A percentile compares a stretch with the other conserved stretches of the same genome.
These are phyloP conservation scores for Acanthamoeba culbertsoni DNA, from an alignment of 208 protist genomes.

Conservation along the genomic window DNA sequence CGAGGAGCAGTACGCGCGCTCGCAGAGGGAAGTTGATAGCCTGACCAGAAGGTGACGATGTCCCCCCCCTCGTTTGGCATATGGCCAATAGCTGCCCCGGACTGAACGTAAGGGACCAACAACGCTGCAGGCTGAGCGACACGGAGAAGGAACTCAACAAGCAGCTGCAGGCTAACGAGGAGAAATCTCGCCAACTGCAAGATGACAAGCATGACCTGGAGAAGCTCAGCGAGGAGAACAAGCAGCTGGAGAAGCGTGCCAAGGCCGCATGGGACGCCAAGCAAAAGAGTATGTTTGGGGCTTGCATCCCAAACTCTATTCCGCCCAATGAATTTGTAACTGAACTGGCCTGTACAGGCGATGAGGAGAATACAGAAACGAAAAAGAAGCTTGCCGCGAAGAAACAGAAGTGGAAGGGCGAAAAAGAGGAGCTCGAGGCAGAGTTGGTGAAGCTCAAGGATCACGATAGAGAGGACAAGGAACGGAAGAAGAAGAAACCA, in stretches of 20 bases:
- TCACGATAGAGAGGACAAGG: neutral
- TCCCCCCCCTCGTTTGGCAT: too few relatives aligned
- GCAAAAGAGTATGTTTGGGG: neutral
- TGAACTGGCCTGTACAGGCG: neutral
- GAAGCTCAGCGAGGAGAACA: slow-evolving; percentile 14
- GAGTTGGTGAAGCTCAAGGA: slow-evolving; percentile 22
- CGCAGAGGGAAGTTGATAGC: neutral
- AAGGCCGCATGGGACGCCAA: slow-evolving; percentile 38
- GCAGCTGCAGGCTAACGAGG: neutral
- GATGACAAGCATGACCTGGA: neutral
- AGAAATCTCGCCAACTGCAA: neutral
- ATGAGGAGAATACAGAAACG: neutral
- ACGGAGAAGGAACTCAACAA: neutral
- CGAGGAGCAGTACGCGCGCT: neutral
- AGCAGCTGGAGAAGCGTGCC: slow-evolving; percentile 19
- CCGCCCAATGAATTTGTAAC: neutral
- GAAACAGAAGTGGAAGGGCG: slow-evolving; percentile 6
- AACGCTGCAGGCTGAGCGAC: neutral
- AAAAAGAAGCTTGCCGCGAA: neutral
- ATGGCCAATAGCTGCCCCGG: too few relatives aligned
- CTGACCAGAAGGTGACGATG: too few relatives aligned
- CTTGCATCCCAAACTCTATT: neutral
- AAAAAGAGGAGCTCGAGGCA: neutral
- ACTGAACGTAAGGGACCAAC: too few relatives aligned
- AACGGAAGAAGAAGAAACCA: neutral